These are phyloP conservation scores for Hysterangium stoloniferum DNA, from an alignment of 768 basidiomycete species.

Conservation along the genomic window DNA sequence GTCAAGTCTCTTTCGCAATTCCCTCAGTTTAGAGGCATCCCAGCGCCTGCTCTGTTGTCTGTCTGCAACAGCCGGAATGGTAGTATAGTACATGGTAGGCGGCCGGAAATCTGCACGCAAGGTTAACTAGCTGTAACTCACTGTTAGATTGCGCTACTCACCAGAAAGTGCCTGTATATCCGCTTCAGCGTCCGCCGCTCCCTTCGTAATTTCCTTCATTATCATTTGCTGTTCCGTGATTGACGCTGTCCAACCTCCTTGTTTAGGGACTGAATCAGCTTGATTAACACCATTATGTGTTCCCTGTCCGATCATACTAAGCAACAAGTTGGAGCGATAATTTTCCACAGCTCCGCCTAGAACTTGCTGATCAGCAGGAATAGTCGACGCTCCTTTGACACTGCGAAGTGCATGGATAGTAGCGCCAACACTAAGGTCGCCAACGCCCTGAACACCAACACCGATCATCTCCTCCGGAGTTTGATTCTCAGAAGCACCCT, in stretches of 20 bases:
- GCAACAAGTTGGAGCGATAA: slow-evolving; percentile 83
- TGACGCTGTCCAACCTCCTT: slow-evolving; percentile 58
- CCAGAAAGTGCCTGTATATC: slow-evolving; percentile 84
- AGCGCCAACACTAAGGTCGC: slow-evolving; percentile 78
- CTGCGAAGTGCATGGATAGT: slow-evolving; percentile 82
- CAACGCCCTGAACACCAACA: slow-evolving; percentile 71
- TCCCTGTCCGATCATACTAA: slow-evolving; percentile 81
- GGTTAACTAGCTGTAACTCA: not conserved
- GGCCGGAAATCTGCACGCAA: slow-evolving; percentile 71
- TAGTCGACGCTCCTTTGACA: slow-evolving; percentile 86
- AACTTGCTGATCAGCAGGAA: slow-evolving; percentile 90
- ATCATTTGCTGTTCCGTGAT: slow-evolving; percentile 97
- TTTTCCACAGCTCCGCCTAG: slow-evolving; percentile 90
- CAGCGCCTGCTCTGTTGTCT: slow-evolving; percentile 78
- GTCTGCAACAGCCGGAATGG: slow-evolving; percentile 86
- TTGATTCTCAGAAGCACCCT: slow-evolving; percentile 65
- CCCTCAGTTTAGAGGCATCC: slow-evolving; percentile 91
- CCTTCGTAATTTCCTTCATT: slow-evolving; percentile 82
- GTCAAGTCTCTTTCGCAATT: slow-evolving; percentile 90
- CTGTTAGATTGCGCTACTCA: slow-evolving; percentile 31
- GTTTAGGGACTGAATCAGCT: slow-evolving; percentile 48
- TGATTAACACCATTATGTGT: slow-evolving; percentile 45
- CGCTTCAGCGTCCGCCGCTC: slow-evolving; percentile 67
- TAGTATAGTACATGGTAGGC: slow-evolving; percentile 93
- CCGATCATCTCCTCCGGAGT: slow-evolving; percentile 55